Base-by-base conservation (phyloP, 108 stramenopile genomes). In the Pseudonitzschia delicatissima region DNA sequence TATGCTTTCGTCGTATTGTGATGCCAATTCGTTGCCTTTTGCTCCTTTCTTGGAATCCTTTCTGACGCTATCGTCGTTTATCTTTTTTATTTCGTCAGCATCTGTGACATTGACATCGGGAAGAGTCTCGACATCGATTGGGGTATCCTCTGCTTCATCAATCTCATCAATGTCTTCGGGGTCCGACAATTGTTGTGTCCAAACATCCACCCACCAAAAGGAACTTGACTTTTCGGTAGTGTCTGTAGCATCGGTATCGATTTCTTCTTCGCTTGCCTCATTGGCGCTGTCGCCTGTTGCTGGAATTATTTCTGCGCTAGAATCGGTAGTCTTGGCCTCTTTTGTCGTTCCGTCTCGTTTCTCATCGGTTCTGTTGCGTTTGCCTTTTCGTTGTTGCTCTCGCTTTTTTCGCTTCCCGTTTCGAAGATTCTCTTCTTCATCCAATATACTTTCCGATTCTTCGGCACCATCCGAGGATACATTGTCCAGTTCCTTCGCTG, bases 121-220 rank as follows among this genome's bases (percentile, higher is more conserved):
- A n/a, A 47, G 58, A n/a, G 32, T 21, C n/a, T 27, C 52, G 12
- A 34, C 47, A n/a, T 69, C 68, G 6, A 27, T 20, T 29, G 17
- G 25, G 45, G 26, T 59, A 39, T 40, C 42, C 18, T 57, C 62
- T 25, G 3, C 59, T 6, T 15, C 40, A 8, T 62, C 60, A 13
- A 59, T 44, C 57, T 39, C 66, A 29, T 66, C 51, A n/a, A 37
- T 5, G 17, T 55, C 51, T 35, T 53, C 51, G 25, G 37, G 45
- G 23, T 65, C 57, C 15, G 60, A 51, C 15, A 73, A 26, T 37
- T 57, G 64, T 50, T 73, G 64, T 4, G 52, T 64, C 72, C 72
- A 60, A 26, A 73, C 28, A 32, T 66, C 65, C 2, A 66, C 57
- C 72, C 72, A 73, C 72, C 72, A 73, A 13, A 65, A 34, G 8